These are phyloP conservation scores for Nicotiana tomentosiformis DNA, from an alignment of 257 asterid genomes.

Conservation along the genomic window DNA sequence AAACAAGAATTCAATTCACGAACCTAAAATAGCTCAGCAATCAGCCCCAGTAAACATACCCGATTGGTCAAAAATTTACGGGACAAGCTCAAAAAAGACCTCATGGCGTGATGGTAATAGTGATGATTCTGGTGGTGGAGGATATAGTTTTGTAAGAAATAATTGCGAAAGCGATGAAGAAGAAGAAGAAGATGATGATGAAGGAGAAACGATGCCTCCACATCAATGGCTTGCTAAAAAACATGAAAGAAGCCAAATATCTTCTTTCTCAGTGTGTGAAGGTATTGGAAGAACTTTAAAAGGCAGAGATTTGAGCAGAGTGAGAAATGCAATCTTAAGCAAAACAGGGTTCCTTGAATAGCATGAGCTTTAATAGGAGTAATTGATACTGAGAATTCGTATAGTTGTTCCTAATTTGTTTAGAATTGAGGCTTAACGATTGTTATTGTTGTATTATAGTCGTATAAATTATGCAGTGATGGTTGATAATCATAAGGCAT, in stretches of 20 bases:
- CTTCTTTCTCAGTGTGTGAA: conserved; percentile 59
- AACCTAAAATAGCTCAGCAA: conserved; percentile 20
- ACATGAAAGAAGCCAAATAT: conserved; percentile 25
- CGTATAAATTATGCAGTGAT: not conserved
- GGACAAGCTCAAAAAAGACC: conserved; percentile 4
- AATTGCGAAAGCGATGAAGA: conserved; percentile 37
- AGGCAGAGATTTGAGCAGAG: conserved; percentile 60
- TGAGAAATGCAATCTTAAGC: conserved; percentile 52
- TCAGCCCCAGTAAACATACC: conserved; percentile 30
- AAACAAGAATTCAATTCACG: conserved; percentile 14
- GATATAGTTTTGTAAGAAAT: not conserved
- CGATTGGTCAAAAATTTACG: conserved; percentile 56
- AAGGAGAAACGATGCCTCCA: conserved; percentile 37
- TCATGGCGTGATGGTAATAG: not conserved
- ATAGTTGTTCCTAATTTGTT: not conserved
- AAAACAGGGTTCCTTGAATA: conserved; percentile 71
- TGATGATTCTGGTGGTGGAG: not conserved
- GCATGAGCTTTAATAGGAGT: not conserved
- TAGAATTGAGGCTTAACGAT: not conserved
- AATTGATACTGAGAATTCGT: not conserved
- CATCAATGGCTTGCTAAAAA: conserved; percentile 54
- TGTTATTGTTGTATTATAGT: not conserved
- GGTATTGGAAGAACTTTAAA: conserved; percentile 68
- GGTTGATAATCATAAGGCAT: not conserved
- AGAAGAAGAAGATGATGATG: conserved; percentile 19